These are phyloP conservation scores for Komagataella ulmi DNA, from an alignment of 805 yeast genomes.

Conservation along the genomic window DNA sequence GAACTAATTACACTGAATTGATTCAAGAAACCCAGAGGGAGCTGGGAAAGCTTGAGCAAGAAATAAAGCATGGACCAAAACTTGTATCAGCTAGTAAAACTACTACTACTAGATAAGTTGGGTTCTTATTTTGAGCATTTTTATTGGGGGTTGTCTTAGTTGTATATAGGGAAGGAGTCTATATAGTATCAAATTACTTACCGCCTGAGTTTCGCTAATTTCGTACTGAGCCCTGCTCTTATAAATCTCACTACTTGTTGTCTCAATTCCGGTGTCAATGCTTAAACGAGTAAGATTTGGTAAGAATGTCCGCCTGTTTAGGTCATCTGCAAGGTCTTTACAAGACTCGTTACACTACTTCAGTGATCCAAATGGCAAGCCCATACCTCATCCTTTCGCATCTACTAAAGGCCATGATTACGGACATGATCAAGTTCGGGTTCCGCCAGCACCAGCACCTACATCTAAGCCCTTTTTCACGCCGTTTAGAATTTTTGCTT, in stretches of 20 bases:
- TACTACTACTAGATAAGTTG: no score
- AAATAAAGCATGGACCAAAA: slow-evolving; percentile 1
- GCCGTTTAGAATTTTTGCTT: not conserved
- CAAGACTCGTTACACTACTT: not conserved
- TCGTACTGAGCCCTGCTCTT: not conserved
- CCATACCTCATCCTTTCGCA: not conserved
- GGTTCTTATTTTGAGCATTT: no score
- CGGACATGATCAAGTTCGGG: not conserved
- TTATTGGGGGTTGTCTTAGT: no score
- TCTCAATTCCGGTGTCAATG: not conserved
- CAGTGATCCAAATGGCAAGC: not conserved
- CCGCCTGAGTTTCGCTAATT: not conserved
- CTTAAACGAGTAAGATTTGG: not conserved
- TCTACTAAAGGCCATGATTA: not conserved
- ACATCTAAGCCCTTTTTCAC: not conserved
- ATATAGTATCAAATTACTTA: no score
- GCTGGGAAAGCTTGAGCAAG: slow-evolving; percentile 33
- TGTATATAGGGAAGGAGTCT: not conserved
- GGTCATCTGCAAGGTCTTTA: not conserved
- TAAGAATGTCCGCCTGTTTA: not conserved
- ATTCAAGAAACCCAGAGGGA: slow-evolving; percentile 56
- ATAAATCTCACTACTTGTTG: no score
- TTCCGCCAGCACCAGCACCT: not conserved
- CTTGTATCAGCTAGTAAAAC: no score
- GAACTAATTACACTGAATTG: slow-evolving; percentile 50